These are phyloP conservation scores for Venturiaceae sp. DNA, from an alignment of 2,329 filamentous ascomycete genomes.

Conservation along the genomic window DNA sequence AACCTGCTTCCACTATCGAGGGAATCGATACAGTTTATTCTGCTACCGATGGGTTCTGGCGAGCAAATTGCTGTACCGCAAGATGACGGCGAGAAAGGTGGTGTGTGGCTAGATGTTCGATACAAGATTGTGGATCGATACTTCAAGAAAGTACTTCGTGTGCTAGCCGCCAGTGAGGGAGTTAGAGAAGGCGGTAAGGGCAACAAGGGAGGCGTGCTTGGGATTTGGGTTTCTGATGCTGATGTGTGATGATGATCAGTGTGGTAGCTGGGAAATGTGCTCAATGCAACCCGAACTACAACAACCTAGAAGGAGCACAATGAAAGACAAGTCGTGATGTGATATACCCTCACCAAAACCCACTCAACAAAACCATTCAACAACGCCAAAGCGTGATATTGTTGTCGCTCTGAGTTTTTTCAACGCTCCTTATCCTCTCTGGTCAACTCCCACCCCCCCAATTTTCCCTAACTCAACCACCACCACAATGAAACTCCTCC, in stretches of 20 bases:
- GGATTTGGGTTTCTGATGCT: not conserved
- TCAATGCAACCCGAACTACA: no score
- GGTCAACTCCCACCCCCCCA: not conserved
- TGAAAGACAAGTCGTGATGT: no score
- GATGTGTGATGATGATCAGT: not conserved
- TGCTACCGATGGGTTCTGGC: constrained; percentile 49
- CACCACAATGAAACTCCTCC: not conserved
- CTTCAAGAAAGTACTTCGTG: constrained; percentile 5
- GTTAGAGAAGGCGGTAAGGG: not conserved
- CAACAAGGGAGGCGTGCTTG: constrained; percentile 1
- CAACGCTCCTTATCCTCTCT: not conserved
- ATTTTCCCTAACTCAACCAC: no score
- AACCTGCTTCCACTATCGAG: constrained; percentile 77
- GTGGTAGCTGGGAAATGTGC: no score
- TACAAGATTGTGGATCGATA: constrained; percentile 6
- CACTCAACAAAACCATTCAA: no score
- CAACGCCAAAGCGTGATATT: no score
- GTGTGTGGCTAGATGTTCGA: constrained; percentile 3
- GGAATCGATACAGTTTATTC: constrained; percentile 59
- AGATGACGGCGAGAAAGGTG: not conserved
- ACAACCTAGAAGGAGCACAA: no score
- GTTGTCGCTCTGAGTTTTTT: no score
- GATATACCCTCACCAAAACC: no score
- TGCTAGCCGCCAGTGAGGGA: not conserved
- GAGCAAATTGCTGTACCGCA: not conserved